A percentile compares a stretch with the other conserved stretches of the same genome.
Conservation (phyloP, 192 early-diverging fungal genomes). For the Umbelopsis isabellina region DNA sequence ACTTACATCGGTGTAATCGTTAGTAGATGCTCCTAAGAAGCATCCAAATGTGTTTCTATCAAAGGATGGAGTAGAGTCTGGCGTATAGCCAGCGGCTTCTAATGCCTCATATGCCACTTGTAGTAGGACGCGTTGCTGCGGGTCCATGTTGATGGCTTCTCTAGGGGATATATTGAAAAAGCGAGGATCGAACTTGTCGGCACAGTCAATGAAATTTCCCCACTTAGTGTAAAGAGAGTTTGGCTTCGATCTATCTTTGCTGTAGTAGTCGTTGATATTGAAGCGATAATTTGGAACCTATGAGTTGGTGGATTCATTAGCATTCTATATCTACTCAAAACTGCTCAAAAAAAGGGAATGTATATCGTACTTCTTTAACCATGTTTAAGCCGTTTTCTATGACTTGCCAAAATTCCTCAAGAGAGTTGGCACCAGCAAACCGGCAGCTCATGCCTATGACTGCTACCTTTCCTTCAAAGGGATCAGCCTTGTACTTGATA, state of each 20-base stretch:
- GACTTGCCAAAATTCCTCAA: background rate
- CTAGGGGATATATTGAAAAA: slow-evolving; percentile 11
- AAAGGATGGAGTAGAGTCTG: background rate
- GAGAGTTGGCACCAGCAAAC: slow-evolving; percentile 4
- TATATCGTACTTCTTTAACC: background rate
- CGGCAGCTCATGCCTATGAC: slow-evolving; percentile 9
- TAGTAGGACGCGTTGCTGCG: background rate
- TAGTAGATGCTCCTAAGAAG: background rate
- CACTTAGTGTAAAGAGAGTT: background rate
- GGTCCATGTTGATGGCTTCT: slow-evolving; percentile 1
- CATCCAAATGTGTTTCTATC: background rate
- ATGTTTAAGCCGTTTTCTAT: background rate
- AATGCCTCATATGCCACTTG: slow-evolving; percentile 11
- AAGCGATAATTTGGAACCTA: slow-evolving; percentile 10
- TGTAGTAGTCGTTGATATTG: background rate
- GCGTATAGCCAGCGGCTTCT: slow-evolving; percentile 6
- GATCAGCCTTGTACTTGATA: background rate
- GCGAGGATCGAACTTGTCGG: slow-evolving; percentile 12
- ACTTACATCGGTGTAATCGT: slow-evolving; percentile 5
- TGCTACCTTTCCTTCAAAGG: background rate
- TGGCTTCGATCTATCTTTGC: background rate
- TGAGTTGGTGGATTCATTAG: background rate
- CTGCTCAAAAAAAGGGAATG: background rate
- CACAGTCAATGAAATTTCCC: slow-evolving; percentile 1
- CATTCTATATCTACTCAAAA: background rate